Evolutionary conservation across 2,329 filamentous ascomycete genomes (phyloP).

Genomic region (Magnaporthiopsis rhizophila): DNA sequence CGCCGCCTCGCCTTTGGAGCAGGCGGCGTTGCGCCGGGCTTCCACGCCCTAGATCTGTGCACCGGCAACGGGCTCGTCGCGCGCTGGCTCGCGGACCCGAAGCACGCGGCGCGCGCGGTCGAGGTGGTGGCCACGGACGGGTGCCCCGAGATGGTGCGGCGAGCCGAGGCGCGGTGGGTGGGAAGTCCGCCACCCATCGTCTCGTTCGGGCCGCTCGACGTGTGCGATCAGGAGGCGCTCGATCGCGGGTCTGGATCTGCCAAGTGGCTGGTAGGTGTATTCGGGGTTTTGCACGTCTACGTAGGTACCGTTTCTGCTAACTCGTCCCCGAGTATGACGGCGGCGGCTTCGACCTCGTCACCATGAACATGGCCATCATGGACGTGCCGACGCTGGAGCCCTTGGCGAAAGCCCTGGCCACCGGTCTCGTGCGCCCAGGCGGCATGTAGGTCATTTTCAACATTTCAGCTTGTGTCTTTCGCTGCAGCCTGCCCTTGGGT

Average conservation of each 20-base stretch:
- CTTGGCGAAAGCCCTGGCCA: slow-evolving; percentile 30
- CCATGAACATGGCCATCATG: slow-evolving; percentile 43
- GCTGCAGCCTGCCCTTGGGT: no score
- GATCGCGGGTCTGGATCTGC: neutral
- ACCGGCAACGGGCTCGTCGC: slow-evolving; percentile 41
- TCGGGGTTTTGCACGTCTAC: no score
- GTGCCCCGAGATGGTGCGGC: slow-evolving; percentile 29
- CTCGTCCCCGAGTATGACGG: slow-evolving; percentile 8
- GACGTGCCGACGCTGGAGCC: slow-evolving; percentile 35
- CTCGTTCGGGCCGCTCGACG: slow-evolving; percentile 27
- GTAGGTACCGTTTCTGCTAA: slow-evolving; percentile 1
- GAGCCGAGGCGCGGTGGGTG: slow-evolving; percentile 19
- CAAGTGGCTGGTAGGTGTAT: slow-evolving; percentile 3
- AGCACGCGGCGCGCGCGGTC: slow-evolving; percentile 17
- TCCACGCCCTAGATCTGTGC: slow-evolving; percentile 36
- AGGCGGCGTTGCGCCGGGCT: slow-evolving; percentile 8
- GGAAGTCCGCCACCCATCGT: slow-evolving; percentile 10
- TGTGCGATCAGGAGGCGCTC: slow-evolving; percentile 20
- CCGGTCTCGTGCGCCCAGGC: slow-evolving; percentile 27
- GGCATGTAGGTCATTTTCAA: slow-evolving; percentile 33
- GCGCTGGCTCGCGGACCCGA: slow-evolving; percentile 28
- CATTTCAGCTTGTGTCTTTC: no score
- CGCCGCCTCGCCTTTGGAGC: slow-evolving; percentile 23
- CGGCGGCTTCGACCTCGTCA: slow-evolving; percentile 32
- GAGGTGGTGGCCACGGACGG: slow-evolving; percentile 37